A percentile compares a stretch with the other conserved stretches of the same genome.
These are phyloP conservation scores for Oenanthe sinensis DNA, from an alignment of 129 eudicot genomes.

Conservation along the genomic window DNA sequence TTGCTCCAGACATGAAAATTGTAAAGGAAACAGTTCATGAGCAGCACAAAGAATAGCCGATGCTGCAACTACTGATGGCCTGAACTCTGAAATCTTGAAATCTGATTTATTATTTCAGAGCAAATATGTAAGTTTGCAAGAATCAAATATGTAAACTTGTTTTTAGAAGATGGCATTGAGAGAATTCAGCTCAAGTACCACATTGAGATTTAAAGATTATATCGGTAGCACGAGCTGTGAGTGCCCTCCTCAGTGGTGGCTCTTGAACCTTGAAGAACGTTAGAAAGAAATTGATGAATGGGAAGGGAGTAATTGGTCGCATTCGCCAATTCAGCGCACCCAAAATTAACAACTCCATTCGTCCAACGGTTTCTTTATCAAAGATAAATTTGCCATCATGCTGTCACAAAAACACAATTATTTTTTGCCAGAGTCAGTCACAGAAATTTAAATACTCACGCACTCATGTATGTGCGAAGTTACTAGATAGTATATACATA, in stretches of 20 bases:
- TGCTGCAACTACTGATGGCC: conserved; percentile 48
- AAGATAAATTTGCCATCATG: conserved; percentile 27
- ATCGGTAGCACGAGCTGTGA: conserved; percentile 38
- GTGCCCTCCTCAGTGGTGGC: conserved; percentile 21
- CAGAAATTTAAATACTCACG: not conserved
- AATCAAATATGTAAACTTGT: not conserved
- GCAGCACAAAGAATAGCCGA: conserved; percentile 45
- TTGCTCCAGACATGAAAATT: conserved; percentile 21
- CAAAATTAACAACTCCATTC: conserved; percentile 49
- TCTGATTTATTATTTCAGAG: conserved; percentile 7
- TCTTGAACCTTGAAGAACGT: conserved; percentile 30
- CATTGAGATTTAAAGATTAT: conserved; percentile 45
- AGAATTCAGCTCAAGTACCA: conserved; percentile 15
- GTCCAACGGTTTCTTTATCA: conserved; percentile 26
- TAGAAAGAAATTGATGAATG: conserved; percentile 31
- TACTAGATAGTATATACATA: not conserved
- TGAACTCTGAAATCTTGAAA: conserved; percentile 26
- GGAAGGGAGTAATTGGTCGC: conserved; percentile 49
- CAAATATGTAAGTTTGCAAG: not conserved
- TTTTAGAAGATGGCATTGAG: not conserved
- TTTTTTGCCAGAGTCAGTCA: not conserved
- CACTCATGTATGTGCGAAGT: not conserved
- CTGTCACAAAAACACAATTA: not conserved
- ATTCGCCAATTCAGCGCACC: conserved; percentile 54
- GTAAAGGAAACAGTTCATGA: conserved; percentile 40